Base-by-base conservation (phyloP, 2,329 filamentous ascomycete species). In the Nakataea oryzae region DNA sequence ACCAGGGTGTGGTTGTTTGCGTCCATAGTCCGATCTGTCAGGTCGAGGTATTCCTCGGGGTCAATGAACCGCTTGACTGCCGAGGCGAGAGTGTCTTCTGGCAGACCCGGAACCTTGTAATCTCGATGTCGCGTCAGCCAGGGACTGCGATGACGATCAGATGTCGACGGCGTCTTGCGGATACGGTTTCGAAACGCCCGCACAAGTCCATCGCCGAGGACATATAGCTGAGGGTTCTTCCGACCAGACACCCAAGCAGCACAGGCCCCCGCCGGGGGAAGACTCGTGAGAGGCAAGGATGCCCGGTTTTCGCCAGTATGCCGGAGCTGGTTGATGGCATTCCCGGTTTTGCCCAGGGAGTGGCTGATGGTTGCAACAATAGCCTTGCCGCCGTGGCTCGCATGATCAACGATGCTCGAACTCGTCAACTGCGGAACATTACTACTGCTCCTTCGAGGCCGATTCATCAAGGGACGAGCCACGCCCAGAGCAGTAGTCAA, bases 241-340 rank as follows among this genome's bases (percentile, higher is more conserved):
- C 81, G 85, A 41, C 85, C 82, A 29, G 81, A 82, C 57, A 89
- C 77, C 84, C 89, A 89, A 1, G 80, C 77, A 3, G 89, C 82
- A 68, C 87, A 90, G 3, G 81, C 79, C 9, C 81, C 77, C 2
- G 80, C 80, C 1, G 86, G 83, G 17, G 79, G 75, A 29, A 73
- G 72, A n/a, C 78, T 72, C 58, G 82, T 81, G 13, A 77, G 74
- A 13, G 88, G 89, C 32, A 91, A 77, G 57, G 88, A 83, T 55
- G 92, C 82, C 65, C 90, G 84, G 72, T 90, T 91, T 70, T 91
- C 89, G 13, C 86, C 86, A 0, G 85, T 89, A 67, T 91, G 88
- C 58, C 89, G 86, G 63, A 92, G 81, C 66, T 89, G 85, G 66
- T 81, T 88, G 71, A 89, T 85, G 56, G 82, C 83, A 17, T 81